Conservation (phyloP, 345 rosid genomes). For the Murraya koenigii region DNA sequence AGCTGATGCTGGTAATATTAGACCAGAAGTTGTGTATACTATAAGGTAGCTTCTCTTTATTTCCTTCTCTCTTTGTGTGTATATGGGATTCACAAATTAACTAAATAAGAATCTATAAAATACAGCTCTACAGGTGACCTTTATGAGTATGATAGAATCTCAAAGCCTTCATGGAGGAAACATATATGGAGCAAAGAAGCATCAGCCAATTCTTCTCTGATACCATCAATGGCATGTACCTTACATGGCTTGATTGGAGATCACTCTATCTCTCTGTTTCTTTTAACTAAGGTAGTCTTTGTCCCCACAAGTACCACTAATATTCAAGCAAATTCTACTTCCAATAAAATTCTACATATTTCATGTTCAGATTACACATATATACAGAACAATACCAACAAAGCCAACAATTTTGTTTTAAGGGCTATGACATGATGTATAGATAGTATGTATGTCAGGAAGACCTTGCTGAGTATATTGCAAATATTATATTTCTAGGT, state of each 20-base stretch:
- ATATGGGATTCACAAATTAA: background rate
- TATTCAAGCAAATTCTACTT: background rate
- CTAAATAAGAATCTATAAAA: constrained; percentile 17
- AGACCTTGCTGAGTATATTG: background rate
- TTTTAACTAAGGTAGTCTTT: constrained; percentile 57
- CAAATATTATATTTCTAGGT: constrained; percentile 1
- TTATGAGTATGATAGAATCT: constrained; percentile 54
- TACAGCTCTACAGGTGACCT: constrained; percentile 66
- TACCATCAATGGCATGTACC: constrained; percentile 40
- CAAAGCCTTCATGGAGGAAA: constrained; percentile 77
- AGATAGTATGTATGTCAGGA: too few species aligned
- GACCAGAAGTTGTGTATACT: constrained; percentile 49
- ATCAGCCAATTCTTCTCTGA: constrained; percentile 35
- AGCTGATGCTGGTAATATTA: constrained; percentile 45
- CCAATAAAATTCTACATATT: background rate
- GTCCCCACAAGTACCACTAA: background rate
- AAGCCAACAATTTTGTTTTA: background rate
- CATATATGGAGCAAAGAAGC: constrained; percentile 47
- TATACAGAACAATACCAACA: background rate
- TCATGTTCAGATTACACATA: background rate
- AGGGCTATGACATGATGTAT: too few species aligned
- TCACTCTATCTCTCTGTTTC: constrained; percentile 50
- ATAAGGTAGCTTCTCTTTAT: constrained; percentile 41
- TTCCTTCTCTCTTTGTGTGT: background rate
- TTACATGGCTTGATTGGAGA: constrained; percentile 46